Evolutionary conservation across 2,329 filamentous ascomycete genomes (phyloP).

Genomic region (Orbilia quercus): DNA sequence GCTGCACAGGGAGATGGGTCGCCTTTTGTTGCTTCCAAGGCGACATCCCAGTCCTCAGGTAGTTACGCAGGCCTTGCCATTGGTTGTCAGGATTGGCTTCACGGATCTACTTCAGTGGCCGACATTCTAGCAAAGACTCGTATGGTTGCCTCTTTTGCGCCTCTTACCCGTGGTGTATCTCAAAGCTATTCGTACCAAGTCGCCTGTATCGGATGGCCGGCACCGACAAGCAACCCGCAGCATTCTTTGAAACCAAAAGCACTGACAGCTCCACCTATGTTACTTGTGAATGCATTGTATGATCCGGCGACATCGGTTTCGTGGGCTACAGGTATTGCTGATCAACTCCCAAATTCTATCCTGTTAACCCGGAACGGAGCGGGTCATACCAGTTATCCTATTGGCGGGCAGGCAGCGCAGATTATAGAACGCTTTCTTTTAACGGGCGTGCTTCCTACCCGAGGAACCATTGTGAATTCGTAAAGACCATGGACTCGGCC

Average conservation of each 20-base stretch:
- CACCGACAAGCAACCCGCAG: slow-evolving; percentile 62
- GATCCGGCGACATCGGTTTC: slow-evolving; percentile 64
- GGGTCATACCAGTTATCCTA: slow-evolving; percentile 63
- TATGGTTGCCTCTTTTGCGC: slow-evolving; percentile 61
- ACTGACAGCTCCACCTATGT: slow-evolving; percentile 61
- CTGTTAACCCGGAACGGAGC: slow-evolving; percentile 64
- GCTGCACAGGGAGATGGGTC: slow-evolving; percentile 63
- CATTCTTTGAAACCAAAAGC: slow-evolving; percentile 35
- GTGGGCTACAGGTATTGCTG: slow-evolving; percentile 63
- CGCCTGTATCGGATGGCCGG: slow-evolving; percentile 64
- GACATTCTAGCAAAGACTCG: slow-evolving; percentile 6
- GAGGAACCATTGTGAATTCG: slow-evolving; percentile 8
- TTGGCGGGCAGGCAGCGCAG: slow-evolving; percentile 61
- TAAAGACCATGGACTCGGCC: background rate
- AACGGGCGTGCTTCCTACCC: slow-evolving; percentile 62
- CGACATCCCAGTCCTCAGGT: slow-evolving; percentile 58
- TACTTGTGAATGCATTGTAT: slow-evolving; percentile 63
- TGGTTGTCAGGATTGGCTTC: slow-evolving; percentile 64
- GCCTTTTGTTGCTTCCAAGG: slow-evolving; percentile 60
- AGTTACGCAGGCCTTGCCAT: slow-evolving; percentile 62
- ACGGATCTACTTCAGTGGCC: slow-evolving; percentile 47
- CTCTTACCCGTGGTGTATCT: slow-evolving; percentile 62
- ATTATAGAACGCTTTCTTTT: slow-evolving; percentile 62
- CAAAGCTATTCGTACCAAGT: slow-evolving; percentile 63
- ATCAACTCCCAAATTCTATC: slow-evolving; percentile 62